Conservation (phyloP, 2,329 filamentous ascomycete species). For the Pseudogymnoascus sp. region DNA sequence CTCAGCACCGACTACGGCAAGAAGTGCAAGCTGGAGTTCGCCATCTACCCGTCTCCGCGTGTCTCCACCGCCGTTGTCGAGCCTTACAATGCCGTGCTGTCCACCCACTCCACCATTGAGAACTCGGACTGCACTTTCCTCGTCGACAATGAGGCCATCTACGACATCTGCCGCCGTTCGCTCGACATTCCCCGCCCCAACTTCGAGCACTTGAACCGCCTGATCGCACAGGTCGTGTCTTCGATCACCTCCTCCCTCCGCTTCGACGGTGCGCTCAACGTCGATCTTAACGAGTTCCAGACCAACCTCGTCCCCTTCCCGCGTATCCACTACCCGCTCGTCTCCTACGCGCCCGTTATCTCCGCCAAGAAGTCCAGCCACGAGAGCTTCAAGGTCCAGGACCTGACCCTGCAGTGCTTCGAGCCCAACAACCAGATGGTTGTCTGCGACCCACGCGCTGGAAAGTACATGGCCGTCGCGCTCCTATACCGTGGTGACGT, state of each 20-base stretch:
- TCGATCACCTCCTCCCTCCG: conserved; percentile 58
- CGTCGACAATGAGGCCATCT: conserved; percentile 62
- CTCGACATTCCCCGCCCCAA: conserved; percentile 56
- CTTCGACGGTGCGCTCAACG: conserved; percentile 59
- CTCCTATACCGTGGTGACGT: conserved; percentile 61
- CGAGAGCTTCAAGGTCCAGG: conserved; percentile 58
- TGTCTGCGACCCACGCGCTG: conserved; percentile 57
- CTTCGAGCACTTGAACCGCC: conserved; percentile 57
- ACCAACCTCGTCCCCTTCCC: conserved; percentile 62
- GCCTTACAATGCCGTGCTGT: conserved; percentile 58
- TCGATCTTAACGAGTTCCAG: conserved; percentile 63
- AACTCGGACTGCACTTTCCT: conserved; percentile 62
- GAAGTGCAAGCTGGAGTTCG: conserved; percentile 62
- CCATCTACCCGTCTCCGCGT: conserved; percentile 57
- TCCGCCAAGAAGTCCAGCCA: conserved; percentile 53
- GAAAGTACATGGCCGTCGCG: conserved; percentile 63
- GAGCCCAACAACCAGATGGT: conserved; percentile 66
- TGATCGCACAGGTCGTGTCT: conserved; percentile 61
- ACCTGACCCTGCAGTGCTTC: conserved; percentile 59
- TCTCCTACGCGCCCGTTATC: conserved; percentile 57
- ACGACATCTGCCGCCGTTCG: conserved; percentile 59
- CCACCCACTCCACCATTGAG: conserved; percentile 53
- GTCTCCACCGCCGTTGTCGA: conserved; percentile 61
- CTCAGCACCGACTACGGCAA: conserved; percentile 58
- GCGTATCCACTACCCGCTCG: conserved; percentile 59